A percentile compares a stretch with the other conserved stretches of the same genome.
Evolutionary conservation across 495 filamentous ascomycete species (phyloP).

Genomic region (Chaetomium tenue): DNA sequence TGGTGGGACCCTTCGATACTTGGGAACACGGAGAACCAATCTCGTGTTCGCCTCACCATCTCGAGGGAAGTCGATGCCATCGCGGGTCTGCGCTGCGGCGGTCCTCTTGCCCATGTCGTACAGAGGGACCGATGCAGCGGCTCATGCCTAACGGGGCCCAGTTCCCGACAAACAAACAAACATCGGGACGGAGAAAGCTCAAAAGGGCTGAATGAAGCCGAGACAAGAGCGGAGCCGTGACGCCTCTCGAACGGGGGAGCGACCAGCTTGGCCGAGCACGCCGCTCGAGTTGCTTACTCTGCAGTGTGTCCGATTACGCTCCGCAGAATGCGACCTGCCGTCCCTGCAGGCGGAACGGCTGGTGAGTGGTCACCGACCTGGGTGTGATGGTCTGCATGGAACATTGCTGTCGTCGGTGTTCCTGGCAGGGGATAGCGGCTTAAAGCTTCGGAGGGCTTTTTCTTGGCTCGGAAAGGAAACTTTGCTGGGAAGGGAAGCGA

Average conservation of each 20-base stretch:
- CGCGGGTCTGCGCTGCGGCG: background rate
- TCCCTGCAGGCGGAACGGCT: constrained; percentile 22
- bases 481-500: constrained; percentile 7
- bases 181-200: background rate
- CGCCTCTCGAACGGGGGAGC: background rate
- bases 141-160: background rate
- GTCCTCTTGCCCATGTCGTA: background rate
- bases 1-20: background rate
- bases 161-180: background rate
- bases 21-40: background rate
- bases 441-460: background rate
- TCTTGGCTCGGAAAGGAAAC: constrained; percentile 8
- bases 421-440: background rate
- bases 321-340: constrained; percentile 20
- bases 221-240: constrained; percentile 4
- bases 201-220: background rate
- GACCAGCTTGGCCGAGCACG: background rate
- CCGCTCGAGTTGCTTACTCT: constrained; percentile 8
- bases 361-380: background rate
- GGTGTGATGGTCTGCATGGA: background rate
- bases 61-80: background rate
- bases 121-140: background rate
- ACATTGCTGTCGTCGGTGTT: constrained; percentile 3
- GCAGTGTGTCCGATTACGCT: constrained; percentile 16
- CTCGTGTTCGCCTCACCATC: constrained; percentile 3